Evolutionary conservation across 495 filamentous ascomycete species (phyloP).

Genomic region (Xylaria venustula): DNA sequence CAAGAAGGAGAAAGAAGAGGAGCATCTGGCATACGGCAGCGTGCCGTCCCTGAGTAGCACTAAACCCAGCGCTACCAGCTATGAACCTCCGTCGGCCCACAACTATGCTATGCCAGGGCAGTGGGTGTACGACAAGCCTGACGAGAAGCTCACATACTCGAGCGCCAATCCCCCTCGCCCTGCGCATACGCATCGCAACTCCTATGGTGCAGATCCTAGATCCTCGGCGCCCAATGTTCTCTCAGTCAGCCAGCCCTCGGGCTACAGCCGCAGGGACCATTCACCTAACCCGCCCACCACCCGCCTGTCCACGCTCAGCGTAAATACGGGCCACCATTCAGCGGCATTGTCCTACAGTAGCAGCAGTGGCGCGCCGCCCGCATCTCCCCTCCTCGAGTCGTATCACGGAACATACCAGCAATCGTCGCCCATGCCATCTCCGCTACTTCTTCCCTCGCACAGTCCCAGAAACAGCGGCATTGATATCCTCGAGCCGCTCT

Average conservation of each 20-base stretch:
- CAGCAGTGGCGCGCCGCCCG: conserved; percentile 59
- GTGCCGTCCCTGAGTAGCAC: conserved; percentile 7
- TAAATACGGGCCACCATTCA: conserved; percentile 40
- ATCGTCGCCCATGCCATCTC: conserved; percentile 91
- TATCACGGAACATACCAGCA: conserved; percentile 95
- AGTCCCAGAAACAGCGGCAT: conserved; percentile 31
- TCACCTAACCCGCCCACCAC: conserved; percentile 48
- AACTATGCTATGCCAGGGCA: conserved; percentile 49
- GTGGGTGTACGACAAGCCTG: conserved; percentile 50
- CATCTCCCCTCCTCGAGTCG: conserved; percentile 84
- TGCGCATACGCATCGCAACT: conserved; percentile 25
- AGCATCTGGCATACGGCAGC: conserved; percentile 48
- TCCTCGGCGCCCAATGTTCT: conserved; percentile 29
- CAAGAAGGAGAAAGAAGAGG: conserved; percentile 39
- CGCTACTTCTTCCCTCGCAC: conserved; percentile 48
- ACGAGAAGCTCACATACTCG: conserved; percentile 44
- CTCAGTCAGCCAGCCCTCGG: conserved; percentile 38
- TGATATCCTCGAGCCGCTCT: conserved; percentile 38
- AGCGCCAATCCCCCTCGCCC: conserved; percentile 29
- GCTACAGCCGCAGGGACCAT: conserved; percentile 32
- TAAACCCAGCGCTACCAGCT: conserved; percentile 28
- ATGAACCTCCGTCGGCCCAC: conserved; percentile 8
- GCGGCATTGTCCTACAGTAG: conserved; percentile 42
- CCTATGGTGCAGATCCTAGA: conserved; percentile 28
- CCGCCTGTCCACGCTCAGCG: conserved; percentile 46